Conservation (phyloP, 2,329 filamentous ascomycete species). For the Alternaria sp. region DNA sequence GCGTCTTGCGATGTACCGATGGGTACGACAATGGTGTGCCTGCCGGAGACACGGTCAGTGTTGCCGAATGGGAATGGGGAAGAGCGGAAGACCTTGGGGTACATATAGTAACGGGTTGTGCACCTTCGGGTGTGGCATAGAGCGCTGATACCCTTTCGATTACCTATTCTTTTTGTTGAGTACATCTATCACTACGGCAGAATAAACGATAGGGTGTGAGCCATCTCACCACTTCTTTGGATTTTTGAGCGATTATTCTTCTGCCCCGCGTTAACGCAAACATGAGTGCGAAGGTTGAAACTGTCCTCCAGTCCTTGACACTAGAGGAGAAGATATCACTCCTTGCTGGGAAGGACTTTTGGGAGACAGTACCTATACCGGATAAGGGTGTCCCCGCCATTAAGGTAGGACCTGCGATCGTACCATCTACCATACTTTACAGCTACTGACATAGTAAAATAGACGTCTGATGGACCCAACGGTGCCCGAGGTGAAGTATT, state of each 20-base stretch:
- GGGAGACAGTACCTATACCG: constrained; percentile 71
- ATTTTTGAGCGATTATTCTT: not conserved
- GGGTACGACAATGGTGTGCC: constrained; percentile 2
- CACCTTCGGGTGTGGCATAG: not conserved
- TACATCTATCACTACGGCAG: constrained; percentile 1
- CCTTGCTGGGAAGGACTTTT: constrained; percentile 65
- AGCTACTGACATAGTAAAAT: constrained; percentile 23
- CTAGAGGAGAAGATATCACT: constrained; percentile 49
- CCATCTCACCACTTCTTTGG: not conserved
- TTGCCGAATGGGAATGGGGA: constrained; percentile 15
- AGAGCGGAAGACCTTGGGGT: constrained; percentile 2
- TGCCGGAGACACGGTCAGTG: constrained; percentile 28
- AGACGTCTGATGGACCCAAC: constrained; percentile 74
- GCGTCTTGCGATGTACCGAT: constrained; percentile 13
- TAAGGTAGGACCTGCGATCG: constrained; percentile 30
- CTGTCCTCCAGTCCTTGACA: constrained; percentile 43
- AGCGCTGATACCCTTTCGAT: constrained; percentile 14
- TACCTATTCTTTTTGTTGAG: not conserved
- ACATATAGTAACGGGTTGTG: constrained; percentile 12
- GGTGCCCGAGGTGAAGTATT: constrained; percentile 71
- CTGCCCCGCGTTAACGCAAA: constrained; percentile 1
- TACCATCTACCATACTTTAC: not conserved
- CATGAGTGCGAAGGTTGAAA: constrained; percentile 40
- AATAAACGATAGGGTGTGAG: not conserved
- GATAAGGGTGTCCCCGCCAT: constrained; percentile 69